Conservation (phyloP, 108 stramenopile species). For the Nitzschia sp. region DNA sequence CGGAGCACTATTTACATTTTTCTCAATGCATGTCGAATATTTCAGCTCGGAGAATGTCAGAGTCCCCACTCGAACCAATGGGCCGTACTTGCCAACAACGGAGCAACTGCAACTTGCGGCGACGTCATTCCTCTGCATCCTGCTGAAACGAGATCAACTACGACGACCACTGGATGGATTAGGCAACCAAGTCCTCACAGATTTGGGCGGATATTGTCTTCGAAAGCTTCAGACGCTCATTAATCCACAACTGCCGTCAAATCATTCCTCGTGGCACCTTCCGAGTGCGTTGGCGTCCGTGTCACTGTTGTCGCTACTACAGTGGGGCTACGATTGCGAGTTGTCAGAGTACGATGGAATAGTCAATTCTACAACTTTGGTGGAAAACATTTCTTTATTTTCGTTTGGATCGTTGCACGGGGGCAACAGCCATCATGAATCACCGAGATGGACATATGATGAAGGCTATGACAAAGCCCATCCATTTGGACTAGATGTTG, state of each 20-base stretch:
- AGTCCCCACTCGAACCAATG: background rate
- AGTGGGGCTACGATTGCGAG: background rate
- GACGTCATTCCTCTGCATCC: background rate
- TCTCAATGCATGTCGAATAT: no score
- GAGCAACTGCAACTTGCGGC: constrained; percentile 10
- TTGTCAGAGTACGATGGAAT: constrained; percentile 14
- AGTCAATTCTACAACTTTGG: constrained; percentile 22
- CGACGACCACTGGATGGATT: background rate
- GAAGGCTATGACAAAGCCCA: background rate
- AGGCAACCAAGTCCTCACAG: background rate
- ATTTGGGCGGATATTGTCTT: background rate
- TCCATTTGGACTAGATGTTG: constrained; percentile 7
- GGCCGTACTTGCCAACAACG: background rate
- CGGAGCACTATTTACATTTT: no score
- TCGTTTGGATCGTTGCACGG: constrained; percentile 1
- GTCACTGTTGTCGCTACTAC: constrained; percentile 27
- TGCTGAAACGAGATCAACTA: constrained; percentile 5
- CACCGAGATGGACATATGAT: constrained; percentile 14
- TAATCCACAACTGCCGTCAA: background rate
- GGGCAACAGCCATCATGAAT: background rate
- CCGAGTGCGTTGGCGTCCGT: constrained; percentile 21
- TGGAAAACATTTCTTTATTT: constrained; percentile 24
- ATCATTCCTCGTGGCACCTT: background rate
- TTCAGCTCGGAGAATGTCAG: background rate
- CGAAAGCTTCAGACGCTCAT: background rate